These are phyloP conservation scores for Cynanchum wilfordii DNA, from an alignment of 257 asterid genomes.

Conservation along the genomic window DNA sequence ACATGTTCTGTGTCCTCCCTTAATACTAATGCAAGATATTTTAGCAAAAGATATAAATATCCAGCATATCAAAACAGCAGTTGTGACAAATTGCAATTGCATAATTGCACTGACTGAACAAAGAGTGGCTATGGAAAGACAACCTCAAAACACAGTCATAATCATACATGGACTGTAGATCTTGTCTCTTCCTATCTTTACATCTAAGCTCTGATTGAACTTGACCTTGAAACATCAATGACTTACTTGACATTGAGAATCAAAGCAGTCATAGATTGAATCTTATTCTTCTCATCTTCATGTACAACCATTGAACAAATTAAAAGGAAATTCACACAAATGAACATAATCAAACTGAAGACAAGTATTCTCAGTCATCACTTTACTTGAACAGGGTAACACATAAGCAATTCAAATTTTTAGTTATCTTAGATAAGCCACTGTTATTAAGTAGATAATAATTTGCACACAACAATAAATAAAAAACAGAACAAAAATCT, in stretches of 20 bases:
- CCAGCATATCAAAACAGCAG: no score
- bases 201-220: background rate
- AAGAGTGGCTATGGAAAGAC: background rate
- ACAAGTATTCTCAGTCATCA: background rate
- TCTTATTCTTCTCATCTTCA: background rate
- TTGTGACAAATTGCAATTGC: background rate
- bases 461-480: background rate
- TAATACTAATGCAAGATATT: no score
- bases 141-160: background rate
- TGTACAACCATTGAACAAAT: background rate
- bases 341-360: background rate
- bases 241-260: background rate
- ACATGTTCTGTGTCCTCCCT: no score
- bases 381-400: background rate
- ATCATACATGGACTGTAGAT: background rate
- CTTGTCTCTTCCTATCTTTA: background rate
- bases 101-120: background rate
- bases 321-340: background rate
- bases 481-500: background rate
- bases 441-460: background rate
- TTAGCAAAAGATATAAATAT: no score
- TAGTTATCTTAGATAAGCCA: background rate
- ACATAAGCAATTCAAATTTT: background rate
- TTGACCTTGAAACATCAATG: background rate
- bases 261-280: background rate